These are phyloP conservation scores for Leucaena leucocephala DNA, from an alignment of 306 rosid species.

Conservation along the genomic window DNA sequence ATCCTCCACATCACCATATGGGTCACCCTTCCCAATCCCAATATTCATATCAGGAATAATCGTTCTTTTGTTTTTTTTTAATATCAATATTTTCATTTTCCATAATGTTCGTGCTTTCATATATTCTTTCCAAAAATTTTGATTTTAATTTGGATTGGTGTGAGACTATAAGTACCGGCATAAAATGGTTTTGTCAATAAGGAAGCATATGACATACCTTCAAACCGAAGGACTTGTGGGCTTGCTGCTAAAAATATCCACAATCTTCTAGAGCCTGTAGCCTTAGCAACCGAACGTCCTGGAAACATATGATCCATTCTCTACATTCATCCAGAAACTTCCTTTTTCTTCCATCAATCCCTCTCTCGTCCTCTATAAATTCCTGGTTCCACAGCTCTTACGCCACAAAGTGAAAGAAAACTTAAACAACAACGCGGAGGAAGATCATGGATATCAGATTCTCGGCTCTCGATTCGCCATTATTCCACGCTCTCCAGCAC, in stretches of 20 bases:
- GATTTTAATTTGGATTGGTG: no score
- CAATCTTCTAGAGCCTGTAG: not conserved
- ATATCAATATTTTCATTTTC: no score
- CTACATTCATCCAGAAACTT: constrained; percentile 12
- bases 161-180: no score
- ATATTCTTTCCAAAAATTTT: no score
- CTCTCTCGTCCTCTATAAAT: constrained; percentile 14
- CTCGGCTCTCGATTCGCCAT: constrained; percentile 52
- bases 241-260: not conserved
- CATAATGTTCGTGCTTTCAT: no score
- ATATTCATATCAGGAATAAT: no score
- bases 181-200: no score
- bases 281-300: constrained; percentile 4
- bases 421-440: not conserved
- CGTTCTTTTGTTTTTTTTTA: no score
- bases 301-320: not conserved
- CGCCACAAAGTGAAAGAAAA: no score
- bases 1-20: no score
- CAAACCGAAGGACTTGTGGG: not conserved
- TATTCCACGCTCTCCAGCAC: constrained; percentile 56
- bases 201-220: not conserved
- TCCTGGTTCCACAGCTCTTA: not conserved
- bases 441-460: constrained; percentile 59
- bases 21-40: no score
- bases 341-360: constrained; percentile 20